Conservation (phyloP, 306 rosid species). For the Medicago truncatula region MtrunA17r5.0-ANR NC_053044.1:9762501-9763000, state of each 20-base stretch:
- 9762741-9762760: constrained; percentile 11
- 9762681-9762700: constrained; percentile 77
- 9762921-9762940: background rate
- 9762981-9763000: background rate
- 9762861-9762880: constrained; percentile 3
- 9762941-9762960: background rate
- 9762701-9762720: constrained; percentile 62
- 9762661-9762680: constrained; percentile 68
- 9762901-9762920: background rate
- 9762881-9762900: constrained; percentile 5
- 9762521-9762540: constrained; percentile 67
- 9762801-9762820: constrained; percentile 7
- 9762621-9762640: constrained; percentile 64
- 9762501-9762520: constrained; percentile 85
- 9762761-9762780: constrained; percentile 21
- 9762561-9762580: constrained; percentile 58
- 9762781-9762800: background rate
- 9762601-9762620: constrained; percentile 69
- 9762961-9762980: background rate
- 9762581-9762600: constrained; percentile 61
- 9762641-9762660: constrained; percentile 62
- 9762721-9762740: background rate
- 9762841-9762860: background rate
- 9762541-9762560: constrained; percentile 85
- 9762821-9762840: background rate